Evolutionary conservation across 345 rosid species (phyloP), one percentile per base, ranked within the genome.

Genomic region (Passiflora organensis): DNA sequence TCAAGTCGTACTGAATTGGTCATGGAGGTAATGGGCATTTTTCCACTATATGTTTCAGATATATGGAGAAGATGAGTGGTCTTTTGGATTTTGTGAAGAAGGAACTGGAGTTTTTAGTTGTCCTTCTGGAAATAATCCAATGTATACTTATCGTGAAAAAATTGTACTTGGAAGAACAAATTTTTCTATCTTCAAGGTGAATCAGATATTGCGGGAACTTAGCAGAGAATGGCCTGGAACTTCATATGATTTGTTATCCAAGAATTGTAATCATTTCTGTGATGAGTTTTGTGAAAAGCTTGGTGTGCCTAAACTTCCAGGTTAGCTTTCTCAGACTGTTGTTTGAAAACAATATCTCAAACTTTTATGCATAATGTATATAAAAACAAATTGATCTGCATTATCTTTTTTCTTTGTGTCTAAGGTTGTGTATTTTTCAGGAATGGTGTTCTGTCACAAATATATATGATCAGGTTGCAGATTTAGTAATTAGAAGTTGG

Each of bases 221-320:
- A 79, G 91, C 65, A 79, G 83, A 70, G 85, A 84, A 60, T 93
- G 99, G 99, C 85, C 82, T 61, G 96, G 96, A 70, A 64, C 52
- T 58, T 49, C 66, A 0, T 86, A 93, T 56, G 99, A 89, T 68
- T 76, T 89, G 78, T 65, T 94, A 59, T 70, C 96, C 13, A 89
- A 72, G 76, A 94, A 94, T 62, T 94, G 99, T 68, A 94, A 94
- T 68, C 97, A 94, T 73, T 94, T 94, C 60, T 94, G 99, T 24
- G 90, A 89, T 67, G 91, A 86, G 44, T 63, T 89, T 32, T 89
- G 97, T 23, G 89, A 79, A 43, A 79, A 66, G 68, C 91, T 94
- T 53, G 97, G 96, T 59, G 96, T 86, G 54, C 85, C 78, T 24
- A 89, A 87, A 78, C 93, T 84, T 69, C 99, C 96, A 68, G 99